These are phyloP conservation scores for Lactarius tabidus DNA, from an alignment of 768 basidiomycete genomes.

Conservation along the genomic window DNA sequence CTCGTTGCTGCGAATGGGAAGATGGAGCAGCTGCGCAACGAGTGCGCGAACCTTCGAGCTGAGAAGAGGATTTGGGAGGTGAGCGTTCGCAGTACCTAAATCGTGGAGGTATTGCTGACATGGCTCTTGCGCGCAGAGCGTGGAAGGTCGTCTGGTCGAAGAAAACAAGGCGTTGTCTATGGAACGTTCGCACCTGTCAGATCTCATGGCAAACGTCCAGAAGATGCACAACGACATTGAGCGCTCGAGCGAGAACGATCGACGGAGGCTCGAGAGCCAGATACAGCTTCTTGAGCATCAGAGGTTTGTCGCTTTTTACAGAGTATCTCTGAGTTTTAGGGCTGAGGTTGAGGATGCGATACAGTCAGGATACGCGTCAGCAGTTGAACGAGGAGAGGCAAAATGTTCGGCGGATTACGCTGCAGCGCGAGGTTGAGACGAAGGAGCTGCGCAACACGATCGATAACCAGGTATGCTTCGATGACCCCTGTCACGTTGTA, in stretches of 20 bases:
- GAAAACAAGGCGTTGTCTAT: conserved; percentile 78
- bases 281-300: conserved; percentile 75
- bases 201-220: conserved; percentile 86
- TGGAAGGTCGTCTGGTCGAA: conserved; percentile 75
- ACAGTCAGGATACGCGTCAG: conserved; percentile 66
- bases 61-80: conserved; percentile 96
- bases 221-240: conserved; percentile 88
- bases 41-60: conserved; percentile 81
- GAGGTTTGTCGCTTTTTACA: conserved; percentile 46
- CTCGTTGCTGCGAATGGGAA: conserved; percentile 53
- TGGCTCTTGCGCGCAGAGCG: conserved; percentile 55
- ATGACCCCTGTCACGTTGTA: conserved; percentile 16
- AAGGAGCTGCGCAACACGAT: conserved; percentile 70
- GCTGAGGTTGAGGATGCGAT: not conserved
- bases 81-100: conserved; percentile 24
- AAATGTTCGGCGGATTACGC: conserved; percentile 58
- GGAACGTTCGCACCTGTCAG: conserved; percentile 81
- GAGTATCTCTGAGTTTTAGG: not conserved
- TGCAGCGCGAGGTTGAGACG: conserved; percentile 77
- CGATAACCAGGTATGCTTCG: conserved; percentile 57
- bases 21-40: conserved; percentile 77
- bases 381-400: conserved; percentile 77
- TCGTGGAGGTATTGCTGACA: not conserved
- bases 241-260: conserved; percentile 76
- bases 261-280: conserved; percentile 74